phyloP scores from a whole-genome alignment of 306 rosid species.

The Herpetospermum pedunculosum region DNA sequence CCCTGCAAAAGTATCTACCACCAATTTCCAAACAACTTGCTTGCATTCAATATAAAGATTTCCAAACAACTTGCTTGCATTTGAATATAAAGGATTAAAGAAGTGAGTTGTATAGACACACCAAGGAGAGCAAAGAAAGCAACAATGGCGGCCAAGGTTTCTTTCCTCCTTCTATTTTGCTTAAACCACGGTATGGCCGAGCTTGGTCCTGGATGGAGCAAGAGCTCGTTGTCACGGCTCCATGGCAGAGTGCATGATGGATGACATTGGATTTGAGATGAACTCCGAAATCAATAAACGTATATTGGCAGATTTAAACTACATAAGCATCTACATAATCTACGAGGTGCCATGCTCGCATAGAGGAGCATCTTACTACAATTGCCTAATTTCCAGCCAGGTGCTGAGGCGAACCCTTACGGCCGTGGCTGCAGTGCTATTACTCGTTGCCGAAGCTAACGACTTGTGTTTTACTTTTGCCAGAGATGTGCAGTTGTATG shows the following conservation, averaged over 20 bases:
- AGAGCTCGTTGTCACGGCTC: conserved; percentile 40
- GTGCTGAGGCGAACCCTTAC: conserved; percentile 63
- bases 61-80: neutral
- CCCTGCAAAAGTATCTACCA: neutral
- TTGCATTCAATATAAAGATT: no score
- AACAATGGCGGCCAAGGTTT: conserved; percentile 27
- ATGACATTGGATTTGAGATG: conserved; percentile 27
- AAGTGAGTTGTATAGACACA: neutral
- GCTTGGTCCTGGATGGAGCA: conserved; percentile 26
- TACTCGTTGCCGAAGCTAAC: conserved; percentile 55
- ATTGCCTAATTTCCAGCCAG: conserved; percentile 53
- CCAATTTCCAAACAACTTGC: neutral
- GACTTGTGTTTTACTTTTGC: neutral
- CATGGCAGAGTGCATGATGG: conserved; percentile 56
- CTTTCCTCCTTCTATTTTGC: conserved; percentile 16
- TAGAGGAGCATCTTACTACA: conserved; percentile 76
- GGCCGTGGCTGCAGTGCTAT: conserved; percentile 57
- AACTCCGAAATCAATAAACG: conserved; percentile 44
- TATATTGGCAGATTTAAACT: conserved; percentile 52
- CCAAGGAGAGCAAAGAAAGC: neutral
- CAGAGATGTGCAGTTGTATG: neutral
- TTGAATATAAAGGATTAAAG: neutral
- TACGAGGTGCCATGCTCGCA: conserved; percentile 59
- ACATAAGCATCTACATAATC: no score
- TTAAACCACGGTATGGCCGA: conserved; percentile 4